These are phyloP conservation scores for Panus rudis DNA, from an alignment of 768 basidiomycete species.

Conservation along the genomic window DNA sequence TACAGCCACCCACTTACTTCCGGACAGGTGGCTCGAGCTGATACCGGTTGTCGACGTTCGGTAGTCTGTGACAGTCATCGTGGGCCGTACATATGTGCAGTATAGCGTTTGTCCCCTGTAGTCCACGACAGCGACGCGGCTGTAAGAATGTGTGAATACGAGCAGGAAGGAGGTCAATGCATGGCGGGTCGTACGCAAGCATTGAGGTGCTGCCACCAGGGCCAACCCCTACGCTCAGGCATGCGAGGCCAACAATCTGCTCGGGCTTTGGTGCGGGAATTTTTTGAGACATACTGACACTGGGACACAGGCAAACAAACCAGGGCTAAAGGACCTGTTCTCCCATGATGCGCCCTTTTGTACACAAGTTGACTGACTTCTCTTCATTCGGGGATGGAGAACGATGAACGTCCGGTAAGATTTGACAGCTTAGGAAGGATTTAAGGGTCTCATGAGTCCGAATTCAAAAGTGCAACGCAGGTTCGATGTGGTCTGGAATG, in stretches of 20 bases:
- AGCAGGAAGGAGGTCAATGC: conserved; percentile 2
- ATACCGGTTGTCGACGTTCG: conserved; percentile 60
- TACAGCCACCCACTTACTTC: conserved; percentile 24
- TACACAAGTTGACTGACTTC: no score
- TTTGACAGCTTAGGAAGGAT: no score
- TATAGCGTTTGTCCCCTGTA: conserved; percentile 47
- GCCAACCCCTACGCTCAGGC: conserved; percentile 58
- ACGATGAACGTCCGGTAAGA: no score
- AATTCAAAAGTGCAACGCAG: no score
- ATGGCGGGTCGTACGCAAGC: conserved; percentile 55
- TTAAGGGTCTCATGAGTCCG: no score
- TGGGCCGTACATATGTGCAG: conserved; percentile 63
- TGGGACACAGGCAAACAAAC: no score
- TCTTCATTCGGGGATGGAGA: no score
- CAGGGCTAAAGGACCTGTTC: no score
- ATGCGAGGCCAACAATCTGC: conserved; percentile 55
- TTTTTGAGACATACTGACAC: conserved; percentile 22
- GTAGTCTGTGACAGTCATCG: conserved; percentile 64
- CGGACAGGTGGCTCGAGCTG: conserved; percentile 32
- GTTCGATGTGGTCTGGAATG: no score
- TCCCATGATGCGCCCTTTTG: no score
- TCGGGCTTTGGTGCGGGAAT: conserved; percentile 25
- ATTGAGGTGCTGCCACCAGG: conserved; percentile 77
- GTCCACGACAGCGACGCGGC: conserved; percentile 35
- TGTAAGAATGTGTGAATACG: conserved; percentile 15